Base-by-base conservation (phyloP, 805 yeast species). In the Grigorovia humatica region DNA sequence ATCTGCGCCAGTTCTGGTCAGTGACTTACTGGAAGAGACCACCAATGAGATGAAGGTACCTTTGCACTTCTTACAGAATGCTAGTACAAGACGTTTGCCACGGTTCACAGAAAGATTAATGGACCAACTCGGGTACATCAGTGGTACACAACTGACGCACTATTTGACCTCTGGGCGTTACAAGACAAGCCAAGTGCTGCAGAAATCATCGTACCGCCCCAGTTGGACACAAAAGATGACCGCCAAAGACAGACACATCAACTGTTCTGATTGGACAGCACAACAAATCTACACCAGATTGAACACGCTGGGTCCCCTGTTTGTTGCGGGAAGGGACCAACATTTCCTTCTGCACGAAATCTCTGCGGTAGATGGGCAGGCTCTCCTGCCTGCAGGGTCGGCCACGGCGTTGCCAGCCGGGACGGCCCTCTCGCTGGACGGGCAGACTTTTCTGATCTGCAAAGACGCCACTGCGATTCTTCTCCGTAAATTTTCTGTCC, bases 201-300 rank as follows among this genome's bases (percentile, higher is more conserved):
- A 3, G 27, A 23, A 23, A 23, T 23, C 49, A 56, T 15, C 18
- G 9, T 54, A 52, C 44, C 48, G 52, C 18, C 48, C 59, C 2
- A 68, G 46, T 74, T 72, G 78, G 52, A 93, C 95, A 0, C 67
- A 76, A 1, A 84, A 81, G 59, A 71, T 86, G 30, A 59, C 66
- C 1, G 67, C 78, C 0, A 50, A 59, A 1, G 74, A 72, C 64
- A 62, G 68, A 7, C 11, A 13, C 38, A 11, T 19, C 1, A 38
- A 40, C 19, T 44, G 42, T 17, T 9, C 6, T 20, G 35, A 29
- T n/a, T 32, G 12, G n/a, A 38, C 30, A 27, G 43, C 44, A 13
- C 8, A 11, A 13, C 29, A 23, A 46, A 32, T 45, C 12, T 32
- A 32, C 17, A 30, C 40, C 32, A 32, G 41, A 35, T 13, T 40